phyloP scores from a whole-genome alignment of 805 yeast species.

The Schwanniomyces vanrijiae region DNA sequence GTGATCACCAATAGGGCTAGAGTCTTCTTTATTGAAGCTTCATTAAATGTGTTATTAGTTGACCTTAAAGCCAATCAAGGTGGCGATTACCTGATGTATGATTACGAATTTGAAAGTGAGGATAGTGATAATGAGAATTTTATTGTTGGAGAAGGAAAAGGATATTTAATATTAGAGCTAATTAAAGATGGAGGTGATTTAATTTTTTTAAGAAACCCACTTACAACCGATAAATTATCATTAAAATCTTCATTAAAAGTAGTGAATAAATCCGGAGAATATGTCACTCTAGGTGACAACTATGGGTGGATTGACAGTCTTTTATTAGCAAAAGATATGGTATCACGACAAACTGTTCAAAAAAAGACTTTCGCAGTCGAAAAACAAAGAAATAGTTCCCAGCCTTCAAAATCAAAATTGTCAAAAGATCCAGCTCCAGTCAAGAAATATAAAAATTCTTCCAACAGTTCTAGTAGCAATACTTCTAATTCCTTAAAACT shows the following conservation, averaged over 20 bases:
- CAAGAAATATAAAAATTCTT: conserved; percentile 3
- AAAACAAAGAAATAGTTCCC: not conserved
- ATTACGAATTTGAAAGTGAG: conserved; percentile 62
- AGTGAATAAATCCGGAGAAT: conserved; percentile 28
- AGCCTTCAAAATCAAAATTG: conserved; percentile 9
- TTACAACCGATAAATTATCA: conserved; percentile 36
- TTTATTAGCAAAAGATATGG: conserved; percentile 61
- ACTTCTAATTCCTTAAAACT: not conserved
- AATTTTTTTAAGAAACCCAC: conserved; percentile 47
- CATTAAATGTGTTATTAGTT: conserved; percentile 34
- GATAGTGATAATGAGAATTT: conserved; percentile 18
- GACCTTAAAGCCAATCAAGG: conserved; percentile 44
- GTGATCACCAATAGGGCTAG: conserved; percentile 41
- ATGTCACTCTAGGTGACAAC: conserved; percentile 44
- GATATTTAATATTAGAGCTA: conserved; percentile 65
- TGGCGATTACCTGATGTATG: conserved; percentile 70
- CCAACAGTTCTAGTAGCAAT: not conserved
- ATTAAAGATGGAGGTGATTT: conserved; percentile 53
- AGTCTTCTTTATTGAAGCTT: conserved; percentile 38
- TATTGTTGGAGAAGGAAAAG: conserved; percentile 48
- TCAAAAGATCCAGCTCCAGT: conserved; percentile 8
- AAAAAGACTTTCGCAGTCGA: conserved; percentile 5
- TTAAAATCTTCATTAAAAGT: conserved; percentile 24
- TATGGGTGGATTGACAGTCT: conserved; percentile 72
- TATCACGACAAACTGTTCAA: conserved; percentile 18